phyloP scores from a whole-genome alignment of 306 rosid species.

The Phaseolus lunatus region DNA sequence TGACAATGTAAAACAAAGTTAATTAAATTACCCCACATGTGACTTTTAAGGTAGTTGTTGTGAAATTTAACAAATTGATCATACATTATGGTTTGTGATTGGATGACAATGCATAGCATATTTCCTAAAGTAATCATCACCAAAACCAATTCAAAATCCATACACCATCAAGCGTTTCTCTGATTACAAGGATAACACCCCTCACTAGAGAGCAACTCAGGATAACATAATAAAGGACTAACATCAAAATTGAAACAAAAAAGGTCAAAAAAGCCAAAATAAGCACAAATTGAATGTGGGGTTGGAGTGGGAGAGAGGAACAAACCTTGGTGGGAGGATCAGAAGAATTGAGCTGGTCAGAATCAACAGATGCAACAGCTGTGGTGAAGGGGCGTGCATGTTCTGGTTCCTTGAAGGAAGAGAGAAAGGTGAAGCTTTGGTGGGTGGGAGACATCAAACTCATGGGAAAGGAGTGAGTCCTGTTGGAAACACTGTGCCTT shows the following conservation, averaged over 20 bases:
- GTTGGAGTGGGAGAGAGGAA: background rate
- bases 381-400: slow-evolving; percentile 55
- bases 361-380: slow-evolving; percentile 75
- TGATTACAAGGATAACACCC: slow-evolving; percentile 22
- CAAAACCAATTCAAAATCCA: slow-evolving; percentile 29
- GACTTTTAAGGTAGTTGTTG: too few relatives aligned
- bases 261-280: background rate
- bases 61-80: background rate
- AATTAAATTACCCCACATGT: background rate
- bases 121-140: background rate
- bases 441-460: slow-evolving; percentile 42
- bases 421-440: slow-evolving; percentile 46
- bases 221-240: background rate
- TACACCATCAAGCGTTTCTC: slow-evolving; percentile 13
- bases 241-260: background rate
- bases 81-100: too few relatives aligned
- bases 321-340: slow-evolving; percentile 64
- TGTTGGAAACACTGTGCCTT: slow-evolving; percentile 35
- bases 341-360: slow-evolving; percentile 73
- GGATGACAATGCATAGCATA: too few relatives aligned
- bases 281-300: slow-evolving; percentile 21
- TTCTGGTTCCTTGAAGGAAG: slow-evolving; percentile 52
- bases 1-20: too few relatives aligned
- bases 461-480: slow-evolving; percentile 34
- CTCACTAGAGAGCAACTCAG: background rate